Base-by-base conservation (phyloP, 768 basidiomycete species). In the Stropharia rugosoannulata region DNA sequence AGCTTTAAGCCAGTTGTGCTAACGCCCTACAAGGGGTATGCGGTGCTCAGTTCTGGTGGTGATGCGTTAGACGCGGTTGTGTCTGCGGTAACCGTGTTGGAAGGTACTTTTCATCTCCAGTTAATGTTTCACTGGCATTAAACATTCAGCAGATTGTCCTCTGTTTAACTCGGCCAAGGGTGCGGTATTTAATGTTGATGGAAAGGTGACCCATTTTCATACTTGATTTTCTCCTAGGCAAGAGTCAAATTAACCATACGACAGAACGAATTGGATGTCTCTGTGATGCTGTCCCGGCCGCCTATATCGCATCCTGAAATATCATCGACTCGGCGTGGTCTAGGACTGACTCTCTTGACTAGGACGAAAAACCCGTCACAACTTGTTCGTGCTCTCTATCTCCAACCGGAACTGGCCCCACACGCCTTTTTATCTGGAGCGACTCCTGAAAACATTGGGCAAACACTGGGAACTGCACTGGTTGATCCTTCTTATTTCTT, bases 51-150 rank as follows among this genome's bases (percentile, higher is more conserved):
- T 38, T 69, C 76, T 3, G 89, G 87, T 13, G 91, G 90, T 0
- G 89, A 90, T 65, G 90, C 91, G 4, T 84, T 94, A 79, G 90
- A 93, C 66, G 90, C 92, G 15, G 83, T 79, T 4, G 85, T 88
- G 3, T 86, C 89, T 9, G 89, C 91, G 0, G 91, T 91, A 7
- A 73, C 81, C 0, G 68, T 75, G 13, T 73, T 94, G 80, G 91
- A 93, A 80, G 86, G 89, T 85, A 40, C 29, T 71, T 59, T 16
- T 51, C 16, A 48, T 29, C 10, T 7, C 22, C 27, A 7, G 36
- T 16, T 40, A 49, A 36, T 48, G 39, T 51, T 42, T 52, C 22
- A 45, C 35, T n/a, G 18, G 16, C n/a, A 45, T 18, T 35, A 25
- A 22, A 7, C 36, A 12, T 22, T 38, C 35, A 22, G 18, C 43